A percentile compares a stretch with the other conserved stretches of the same genome.
These are phyloP conservation scores for Calocera cornea DNA, from an alignment of 768 basidiomycete genomes.

Conservation along the genomic window DNA sequence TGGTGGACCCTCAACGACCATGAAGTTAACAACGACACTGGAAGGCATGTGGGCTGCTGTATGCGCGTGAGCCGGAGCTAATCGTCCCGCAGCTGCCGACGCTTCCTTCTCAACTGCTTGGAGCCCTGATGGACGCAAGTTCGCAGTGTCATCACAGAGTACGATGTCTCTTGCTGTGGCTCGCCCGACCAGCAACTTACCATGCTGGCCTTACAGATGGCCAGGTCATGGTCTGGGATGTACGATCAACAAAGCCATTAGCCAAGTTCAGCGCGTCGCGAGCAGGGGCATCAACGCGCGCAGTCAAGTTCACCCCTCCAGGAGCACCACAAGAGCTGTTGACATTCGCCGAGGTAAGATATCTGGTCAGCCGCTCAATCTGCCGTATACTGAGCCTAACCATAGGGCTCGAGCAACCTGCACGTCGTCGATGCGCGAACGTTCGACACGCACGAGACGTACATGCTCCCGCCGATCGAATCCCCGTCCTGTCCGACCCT, in stretches of 20 bases:
- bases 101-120: slow-evolving; percentile 75
- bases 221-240: slow-evolving; percentile 69
- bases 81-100: slow-evolving; percentile 12
- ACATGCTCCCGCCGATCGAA: slow-evolving; percentile 18
- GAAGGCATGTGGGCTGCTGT: slow-evolving; percentile 16
- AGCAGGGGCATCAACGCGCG: slow-evolving; percentile 19
- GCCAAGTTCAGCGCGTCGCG: slow-evolving; percentile 51
- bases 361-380: neutral
- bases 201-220: slow-evolving; percentile 33
- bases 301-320: slow-evolving; percentile 65
- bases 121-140: slow-evolving; percentile 59
- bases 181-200: no score
- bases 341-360: slow-evolving; percentile 74
- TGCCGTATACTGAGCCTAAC: slow-evolving; percentile 11
- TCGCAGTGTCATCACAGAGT: slow-evolving; percentile 63
- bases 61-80: neutral
- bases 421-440: slow-evolving; percentile 81
- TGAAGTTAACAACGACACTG: slow-evolving; percentile 55
- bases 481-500: neutral
- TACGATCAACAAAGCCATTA: slow-evolving; percentile 55
- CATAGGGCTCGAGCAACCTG: slow-evolving; percentile 63
- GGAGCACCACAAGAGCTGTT: slow-evolving; percentile 58
- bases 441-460: slow-evolving; percentile 39
- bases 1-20: slow-evolving; percentile 46
- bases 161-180: neutral